A percentile compares a stretch with the other conserved stretches of the same genome.
These are phyloP conservation scores for Claviceps citrina DNA, from an alignment of 2,329 filamentous ascomycete genomes.

Conservation along the genomic window DNA sequence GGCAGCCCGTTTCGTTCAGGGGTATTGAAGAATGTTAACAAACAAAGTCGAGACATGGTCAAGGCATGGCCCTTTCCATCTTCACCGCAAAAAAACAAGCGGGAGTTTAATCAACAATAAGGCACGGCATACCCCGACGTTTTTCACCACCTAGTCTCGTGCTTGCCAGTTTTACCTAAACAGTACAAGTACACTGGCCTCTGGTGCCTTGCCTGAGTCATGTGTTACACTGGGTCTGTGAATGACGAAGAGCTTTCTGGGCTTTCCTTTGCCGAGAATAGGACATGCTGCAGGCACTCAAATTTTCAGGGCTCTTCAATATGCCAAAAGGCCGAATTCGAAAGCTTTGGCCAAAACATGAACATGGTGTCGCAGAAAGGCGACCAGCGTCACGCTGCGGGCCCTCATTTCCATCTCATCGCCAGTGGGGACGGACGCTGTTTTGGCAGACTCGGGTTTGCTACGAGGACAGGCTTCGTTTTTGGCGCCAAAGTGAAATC, in stretches of 20 bases:
- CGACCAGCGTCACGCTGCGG: neutral
- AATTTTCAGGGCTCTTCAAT: too few species aligned
- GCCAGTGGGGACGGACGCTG: neutral
- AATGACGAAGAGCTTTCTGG: neutral
- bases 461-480: neutral
- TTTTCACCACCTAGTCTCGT: neutral
- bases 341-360: neutral
- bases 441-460: constrained; percentile 2
- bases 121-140: neutral
- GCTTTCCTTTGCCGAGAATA: neutral
- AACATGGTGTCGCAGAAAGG: neutral
- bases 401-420: neutral
- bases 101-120: neutral
- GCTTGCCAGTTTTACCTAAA: neutral
- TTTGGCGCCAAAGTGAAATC: neutral
- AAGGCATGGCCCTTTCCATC: neutral
- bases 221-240: neutral
- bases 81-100: neutral
- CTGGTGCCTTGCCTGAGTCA: neutral
- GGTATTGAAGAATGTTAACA: neutral
- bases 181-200: neutral
- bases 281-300: neutral
- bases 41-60: too few species aligned
- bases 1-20: constrained; percentile 2
- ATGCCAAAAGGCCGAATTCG: neutral